Conservation (phyloP, 495 filamentous ascomycete species). For the Aspergillus sparsus region DNA sequence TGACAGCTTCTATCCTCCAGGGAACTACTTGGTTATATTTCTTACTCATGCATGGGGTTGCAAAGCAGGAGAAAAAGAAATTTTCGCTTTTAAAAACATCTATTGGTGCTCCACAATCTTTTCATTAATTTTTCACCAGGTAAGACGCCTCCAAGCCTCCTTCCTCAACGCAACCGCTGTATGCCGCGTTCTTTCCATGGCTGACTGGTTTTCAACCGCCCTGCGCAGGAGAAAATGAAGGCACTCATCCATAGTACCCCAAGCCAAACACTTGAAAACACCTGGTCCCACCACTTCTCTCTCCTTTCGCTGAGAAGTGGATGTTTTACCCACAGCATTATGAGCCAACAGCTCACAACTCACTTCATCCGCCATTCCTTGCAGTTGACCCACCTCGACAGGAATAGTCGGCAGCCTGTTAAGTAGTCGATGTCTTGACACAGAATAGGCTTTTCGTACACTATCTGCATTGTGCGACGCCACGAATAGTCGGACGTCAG, state of each 20-base stretch:
- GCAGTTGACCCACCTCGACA: conserved; percentile 77
- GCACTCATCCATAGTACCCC: conserved; percentile 82
- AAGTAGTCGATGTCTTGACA: conserved; percentile 23
- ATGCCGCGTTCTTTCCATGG: conserved; percentile 66
- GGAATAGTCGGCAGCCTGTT: conserved; percentile 52
- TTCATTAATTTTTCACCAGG: neutral
- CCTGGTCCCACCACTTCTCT: conserved; percentile 33
- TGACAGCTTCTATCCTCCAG: neutral
- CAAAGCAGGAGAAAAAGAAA: conserved; percentile 4
- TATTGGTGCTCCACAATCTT: neutral
- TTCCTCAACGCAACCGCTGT: conserved; percentile 64
- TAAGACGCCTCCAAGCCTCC: conserved; percentile 56
- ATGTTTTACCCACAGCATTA: conserved; percentile 15
- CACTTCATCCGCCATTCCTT: conserved; percentile 93
- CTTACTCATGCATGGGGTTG: neutral
- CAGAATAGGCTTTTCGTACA: conserved; percentile 45
- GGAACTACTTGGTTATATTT: neutral
- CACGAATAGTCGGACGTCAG: conserved; percentile 25
- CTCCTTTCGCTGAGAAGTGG: conserved; percentile 14
- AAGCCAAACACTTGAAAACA: conserved; percentile 82
- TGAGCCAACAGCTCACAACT: conserved; percentile 67
- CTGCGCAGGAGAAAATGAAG: conserved; percentile 79
- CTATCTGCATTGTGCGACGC: conserved; percentile 40
- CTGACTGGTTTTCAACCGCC: conserved; percentile 83
- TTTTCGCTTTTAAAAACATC: neutral